phyloP scores from a whole-genome alignment of 2,329 filamentous ascomycete genomes.

The Ceratocystis smalleyi region DNA sequence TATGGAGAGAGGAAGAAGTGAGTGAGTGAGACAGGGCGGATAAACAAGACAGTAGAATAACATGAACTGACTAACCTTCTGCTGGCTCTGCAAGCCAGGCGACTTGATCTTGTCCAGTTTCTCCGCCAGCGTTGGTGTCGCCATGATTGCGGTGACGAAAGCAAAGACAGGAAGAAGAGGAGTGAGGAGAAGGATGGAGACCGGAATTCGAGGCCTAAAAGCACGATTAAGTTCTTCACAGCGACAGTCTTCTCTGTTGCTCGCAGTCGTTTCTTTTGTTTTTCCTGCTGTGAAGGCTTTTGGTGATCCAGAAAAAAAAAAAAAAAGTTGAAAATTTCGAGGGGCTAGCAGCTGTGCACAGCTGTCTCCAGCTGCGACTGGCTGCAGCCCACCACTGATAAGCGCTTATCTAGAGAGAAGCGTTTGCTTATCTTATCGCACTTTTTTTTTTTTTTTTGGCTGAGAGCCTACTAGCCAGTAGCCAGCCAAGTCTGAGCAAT shows the following conservation, averaged over 20 bases:
- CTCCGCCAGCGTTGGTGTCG: slow-evolving; percentile 51
- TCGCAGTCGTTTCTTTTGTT: not conserved
- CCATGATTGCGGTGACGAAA: slow-evolving; percentile 26
- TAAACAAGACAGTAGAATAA: not conserved
- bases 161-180: slow-evolving; percentile 7
- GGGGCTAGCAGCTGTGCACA: slow-evolving; percentile 2
- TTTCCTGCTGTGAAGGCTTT: slow-evolving; percentile 7
- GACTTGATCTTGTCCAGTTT: slow-evolving; percentile 95
- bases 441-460: slow-evolving; percentile 9
- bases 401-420: slow-evolving; percentile 8
- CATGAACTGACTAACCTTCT: slow-evolving; percentile 46
- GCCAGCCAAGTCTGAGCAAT: too few species aligned
- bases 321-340: slow-evolving; percentile 15
- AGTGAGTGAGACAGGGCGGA: not conserved
- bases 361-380: not conserved
- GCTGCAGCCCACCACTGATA: not conserved
- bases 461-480: not conserved
- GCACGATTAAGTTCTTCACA: not conserved
- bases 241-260: not conserved
- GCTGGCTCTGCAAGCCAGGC: slow-evolving; percentile 87
- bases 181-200: not conserved
- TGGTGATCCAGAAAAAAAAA: not conserved
- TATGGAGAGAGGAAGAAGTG: slow-evolving; percentile 24
- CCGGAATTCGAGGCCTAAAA: not conserved
- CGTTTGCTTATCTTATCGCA: slow-evolving; percentile 14